phyloP scores from a whole-genome alignment of 345 rosid species.

The Triadica sebifera region DNA sequence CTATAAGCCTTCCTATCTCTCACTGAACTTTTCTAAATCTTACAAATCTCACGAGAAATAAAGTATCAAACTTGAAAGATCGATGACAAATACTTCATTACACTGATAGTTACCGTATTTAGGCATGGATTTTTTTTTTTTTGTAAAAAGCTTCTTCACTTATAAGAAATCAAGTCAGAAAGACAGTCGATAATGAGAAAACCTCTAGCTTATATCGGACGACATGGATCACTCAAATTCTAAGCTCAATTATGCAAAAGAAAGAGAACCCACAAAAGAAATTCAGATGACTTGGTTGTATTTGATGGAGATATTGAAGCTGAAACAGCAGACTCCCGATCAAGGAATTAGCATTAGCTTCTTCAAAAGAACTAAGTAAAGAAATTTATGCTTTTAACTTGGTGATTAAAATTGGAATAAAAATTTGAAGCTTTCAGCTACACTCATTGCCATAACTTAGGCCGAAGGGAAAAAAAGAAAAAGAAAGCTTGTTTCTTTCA shows the following conservation, averaged over 20 bases:
- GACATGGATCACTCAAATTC: slow-evolving; percentile 54
- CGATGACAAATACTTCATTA: neutral
- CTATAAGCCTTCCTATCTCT: slow-evolving; percentile 4
- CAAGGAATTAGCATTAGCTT: neutral
- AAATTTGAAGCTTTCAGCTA: slow-evolving; percentile 20
- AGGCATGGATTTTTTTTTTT: slow-evolving; percentile 15
- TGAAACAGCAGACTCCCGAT: neutral
- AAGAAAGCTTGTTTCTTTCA: neutral
- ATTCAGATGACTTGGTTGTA: neutral
- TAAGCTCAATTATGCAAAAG: slow-evolving; percentile 9
- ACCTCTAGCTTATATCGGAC: slow-evolving; percentile 75
- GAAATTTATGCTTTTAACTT: neutral
- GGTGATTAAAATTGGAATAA: slow-evolving; percentile 3
- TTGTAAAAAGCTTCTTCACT: neutral
- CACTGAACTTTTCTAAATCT: slow-evolving; percentile 16
- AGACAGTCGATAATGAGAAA: neutral
- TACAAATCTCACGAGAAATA: neutral
- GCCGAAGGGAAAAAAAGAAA: neutral
- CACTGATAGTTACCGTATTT: slow-evolving; percentile 12
- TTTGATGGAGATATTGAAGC: neutral
- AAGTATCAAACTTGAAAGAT: slow-evolving; percentile 23
- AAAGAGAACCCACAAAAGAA: neutral
- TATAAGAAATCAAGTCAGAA: neutral
- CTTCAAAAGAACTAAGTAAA: neutral
- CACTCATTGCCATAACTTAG: slow-evolving; percentile 1